phyloP scores from a whole-genome alignment of 139 green algal genomes.

The Raphidocelis subcapitata region DNA sequence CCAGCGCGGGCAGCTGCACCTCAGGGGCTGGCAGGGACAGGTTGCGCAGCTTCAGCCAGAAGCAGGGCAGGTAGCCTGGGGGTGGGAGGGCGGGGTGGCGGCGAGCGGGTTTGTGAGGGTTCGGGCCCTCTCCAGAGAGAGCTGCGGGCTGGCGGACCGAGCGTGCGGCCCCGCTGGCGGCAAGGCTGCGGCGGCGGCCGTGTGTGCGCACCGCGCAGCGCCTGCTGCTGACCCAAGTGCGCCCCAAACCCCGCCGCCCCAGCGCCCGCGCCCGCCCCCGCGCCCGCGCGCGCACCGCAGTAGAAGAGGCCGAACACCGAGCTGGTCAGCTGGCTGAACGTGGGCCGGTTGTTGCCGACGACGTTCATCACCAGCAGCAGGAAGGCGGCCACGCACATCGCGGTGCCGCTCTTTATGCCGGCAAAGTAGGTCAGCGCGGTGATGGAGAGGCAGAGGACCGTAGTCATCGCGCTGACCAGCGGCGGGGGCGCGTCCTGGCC shows the following conservation, averaged over 20 bases:
- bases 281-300: conserved; percentile 67
- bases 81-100: not conserved
- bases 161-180: not conserved
- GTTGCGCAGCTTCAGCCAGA: conserved; percentile 90
- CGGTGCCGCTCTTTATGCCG: conserved; percentile 30
- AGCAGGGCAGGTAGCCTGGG: conserved; percentile 89
- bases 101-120: not conserved
- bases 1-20: conserved; percentile 23
- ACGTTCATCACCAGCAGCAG: conserved; percentile 78
- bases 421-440: conserved; percentile 45
- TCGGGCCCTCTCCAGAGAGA: not conserved
- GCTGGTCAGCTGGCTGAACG: conserved; percentile 81
- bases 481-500: conserved; percentile 67
- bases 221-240: not conserved
- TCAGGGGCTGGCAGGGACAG: conserved; percentile 47
- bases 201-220: not conserved
- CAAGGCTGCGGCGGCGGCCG: not conserved
- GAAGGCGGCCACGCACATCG: conserved; percentile 78
- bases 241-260: not conserved
- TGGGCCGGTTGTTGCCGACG: conserved; percentile 60
- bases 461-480: conserved; percentile 59
- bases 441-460: conserved; percentile 69
- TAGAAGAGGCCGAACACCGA: conserved; percentile 92
- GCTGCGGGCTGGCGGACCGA: not conserved
- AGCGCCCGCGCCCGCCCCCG: not conserved